Percentiles rank a stretch among this genome's conserved stretches.
Conservation (phyloP, 140 eudicot species). For the Anethum foeniculum region DNA sequence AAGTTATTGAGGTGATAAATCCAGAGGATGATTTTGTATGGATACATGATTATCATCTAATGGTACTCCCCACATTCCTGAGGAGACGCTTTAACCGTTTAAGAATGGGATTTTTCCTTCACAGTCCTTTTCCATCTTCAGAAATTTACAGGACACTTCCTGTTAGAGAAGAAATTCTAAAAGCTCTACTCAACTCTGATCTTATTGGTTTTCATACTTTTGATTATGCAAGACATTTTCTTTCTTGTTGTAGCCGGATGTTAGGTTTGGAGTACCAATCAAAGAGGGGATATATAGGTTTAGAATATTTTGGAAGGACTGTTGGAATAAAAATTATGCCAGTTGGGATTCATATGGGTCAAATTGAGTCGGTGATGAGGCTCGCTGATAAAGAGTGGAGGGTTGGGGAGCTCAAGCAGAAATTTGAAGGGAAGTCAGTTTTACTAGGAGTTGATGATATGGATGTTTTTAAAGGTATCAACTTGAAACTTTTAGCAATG, state of each 20-base stretch:
- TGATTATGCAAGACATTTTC: conserved; percentile 86
- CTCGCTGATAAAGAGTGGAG: conserved; percentile 59
- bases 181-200: conserved; percentile 76
- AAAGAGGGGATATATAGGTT: conserved; percentile 74
- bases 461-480: conserved; percentile 79
- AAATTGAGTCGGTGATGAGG: conserved; percentile 60
- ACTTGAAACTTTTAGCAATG: conserved; percentile 79
- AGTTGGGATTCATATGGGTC: conserved; percentile 86
- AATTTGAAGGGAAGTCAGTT: conserved; percentile 68
- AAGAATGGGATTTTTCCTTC: conserved; percentile 90
- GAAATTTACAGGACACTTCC: conserved; percentile 89
- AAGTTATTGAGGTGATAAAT: conserved; percentile 69
- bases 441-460: conserved; percentile 80
- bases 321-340: conserved; percentile 93
- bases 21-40: conserved; percentile 89
- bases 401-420: conserved; percentile 55
- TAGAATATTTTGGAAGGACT: conserved; percentile 75
- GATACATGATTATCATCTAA: conserved; percentile 81
- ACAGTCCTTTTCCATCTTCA: conserved; percentile 84
- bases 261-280: conserved; percentile 82
- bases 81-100: conserved; percentile 76
- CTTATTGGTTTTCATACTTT: conserved; percentile 84
- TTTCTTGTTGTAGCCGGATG: conserved; percentile 88
- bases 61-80: conserved; percentile 75
- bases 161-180: conserved; percentile 74